Evolutionary conservation across 2,329 filamentous ascomycete genomes (phyloP).

Genomic region (Colletotrichum godetiae): DNA sequence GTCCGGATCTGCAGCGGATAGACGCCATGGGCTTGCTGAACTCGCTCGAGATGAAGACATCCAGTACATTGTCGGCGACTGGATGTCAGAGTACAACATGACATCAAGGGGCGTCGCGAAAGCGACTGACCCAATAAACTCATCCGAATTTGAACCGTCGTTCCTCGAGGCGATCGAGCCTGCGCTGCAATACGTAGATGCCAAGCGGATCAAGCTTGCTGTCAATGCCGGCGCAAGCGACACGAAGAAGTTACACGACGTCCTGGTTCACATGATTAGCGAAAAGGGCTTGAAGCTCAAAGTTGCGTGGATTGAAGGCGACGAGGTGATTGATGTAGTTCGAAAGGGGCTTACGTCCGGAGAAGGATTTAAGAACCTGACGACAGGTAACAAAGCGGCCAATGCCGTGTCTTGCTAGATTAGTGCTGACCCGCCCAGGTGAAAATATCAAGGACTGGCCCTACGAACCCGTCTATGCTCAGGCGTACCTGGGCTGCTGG

Average conservation of each 20-base stretch:
- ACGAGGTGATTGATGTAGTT: conserved; percentile 48
- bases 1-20: conserved; percentile 41
- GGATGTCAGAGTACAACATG: conserved; percentile 62
- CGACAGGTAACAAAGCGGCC: not conserved
- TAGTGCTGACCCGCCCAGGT: not conserved
- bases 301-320: conserved; percentile 51
- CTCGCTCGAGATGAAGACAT: conserved; percentile 41
- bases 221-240: conserved; percentile 55
- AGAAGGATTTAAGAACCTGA: conserved; percentile 24
- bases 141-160: conserved; percentile 49
- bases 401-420: too few relatives aligned
- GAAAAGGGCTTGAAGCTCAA: conserved; percentile 43
- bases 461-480: conserved; percentile 42
- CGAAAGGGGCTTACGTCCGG: not conserved
- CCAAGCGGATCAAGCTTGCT: conserved; percentile 48
- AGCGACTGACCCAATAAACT: conserved; percentile 40
- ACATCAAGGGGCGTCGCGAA: conserved; percentile 47
- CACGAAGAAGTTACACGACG: conserved; percentile 45
- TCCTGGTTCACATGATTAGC: conserved; percentile 45
- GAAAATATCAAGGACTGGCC: conserved; percentile 32
- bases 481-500: conserved; percentile 63
- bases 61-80: conserved; percentile 53
- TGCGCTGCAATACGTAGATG: conserved; percentile 47
- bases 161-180: conserved; percentile 57
- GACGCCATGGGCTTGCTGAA: conserved; percentile 39